phyloP scores from a whole-genome alignment of 2,329 filamentous ascomycete genomes.

The Graphiopsis chlorocephala region DNA sequence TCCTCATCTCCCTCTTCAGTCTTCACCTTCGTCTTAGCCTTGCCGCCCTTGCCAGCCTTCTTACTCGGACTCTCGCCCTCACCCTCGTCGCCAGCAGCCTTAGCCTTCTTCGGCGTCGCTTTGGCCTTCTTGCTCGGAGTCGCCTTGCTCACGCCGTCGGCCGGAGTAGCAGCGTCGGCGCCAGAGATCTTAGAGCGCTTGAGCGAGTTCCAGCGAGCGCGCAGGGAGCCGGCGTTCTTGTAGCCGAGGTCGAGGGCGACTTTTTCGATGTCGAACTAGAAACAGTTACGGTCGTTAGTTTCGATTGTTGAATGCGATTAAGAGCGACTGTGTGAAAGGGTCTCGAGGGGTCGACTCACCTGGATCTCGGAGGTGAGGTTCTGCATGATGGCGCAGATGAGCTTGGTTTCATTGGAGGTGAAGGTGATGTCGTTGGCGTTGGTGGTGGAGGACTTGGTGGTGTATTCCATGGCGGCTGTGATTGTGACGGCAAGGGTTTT shows the following conservation, averaged over 20 bases:
- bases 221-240: constrained; percentile 26
- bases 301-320: background rate
- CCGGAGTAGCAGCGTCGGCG: background rate
- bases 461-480: background rate
- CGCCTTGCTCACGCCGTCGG: constrained; percentile 13
- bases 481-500: background rate
- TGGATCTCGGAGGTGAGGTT: constrained; percentile 27
- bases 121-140: constrained; percentile 24
- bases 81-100: constrained; percentile 6
- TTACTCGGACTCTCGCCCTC: constrained; percentile 7
- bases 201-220: constrained; percentile 27
- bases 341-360: constrained; percentile 16
- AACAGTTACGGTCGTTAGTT: background rate
- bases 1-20: constrained; percentile 10
- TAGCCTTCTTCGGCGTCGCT: constrained; percentile 9
- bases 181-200: constrained; percentile 26
- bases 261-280: constrained; percentile 26
- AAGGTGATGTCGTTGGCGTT: constrained; percentile 16
- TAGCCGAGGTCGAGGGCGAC: constrained; percentile 26
- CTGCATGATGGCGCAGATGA: constrained; percentile 27
- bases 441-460: background rate
- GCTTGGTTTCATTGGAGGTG: constrained; percentile 24
- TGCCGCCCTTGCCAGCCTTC: constrained; percentile 16
- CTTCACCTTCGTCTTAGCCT: constrained; percentile 3
- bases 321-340: background rate